Conservation (phyloP, 129 eudicot species). For the Flaveria sonorensis region DNA sequence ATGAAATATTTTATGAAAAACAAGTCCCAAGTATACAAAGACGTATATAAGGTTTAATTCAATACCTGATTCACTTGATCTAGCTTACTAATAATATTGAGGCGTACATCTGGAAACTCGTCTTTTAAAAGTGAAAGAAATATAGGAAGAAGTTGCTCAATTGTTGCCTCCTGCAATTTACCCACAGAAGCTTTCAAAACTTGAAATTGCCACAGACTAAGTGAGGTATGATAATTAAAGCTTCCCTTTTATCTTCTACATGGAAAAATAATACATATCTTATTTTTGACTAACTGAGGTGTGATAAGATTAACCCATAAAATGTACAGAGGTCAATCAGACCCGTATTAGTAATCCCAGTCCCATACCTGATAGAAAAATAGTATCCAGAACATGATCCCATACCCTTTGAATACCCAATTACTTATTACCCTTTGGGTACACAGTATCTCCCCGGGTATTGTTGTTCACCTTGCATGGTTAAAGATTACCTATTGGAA, state of each 20-base stretch:
- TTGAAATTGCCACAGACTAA: not conserved
- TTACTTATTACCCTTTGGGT: not conserved
- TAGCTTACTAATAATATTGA: slow-evolving; percentile 94
- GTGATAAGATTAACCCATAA: not conserved
- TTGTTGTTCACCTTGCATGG: too few species aligned
- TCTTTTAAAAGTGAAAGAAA: slow-evolving; percentile 94
- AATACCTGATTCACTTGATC: slow-evolving; percentile 99
- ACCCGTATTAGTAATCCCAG: not conserved
- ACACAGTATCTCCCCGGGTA: not conserved
- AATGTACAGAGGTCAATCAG: not conserved
- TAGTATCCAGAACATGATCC: not conserved
- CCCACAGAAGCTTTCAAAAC: not conserved
- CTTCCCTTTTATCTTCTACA: not conserved
- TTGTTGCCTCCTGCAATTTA: slow-evolving; percentile 90
- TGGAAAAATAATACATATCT: not conserved
- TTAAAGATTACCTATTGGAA: not conserved
- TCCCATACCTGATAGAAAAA: not conserved
- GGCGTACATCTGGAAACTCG: slow-evolving; percentile 98
- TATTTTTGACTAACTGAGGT: not conserved
- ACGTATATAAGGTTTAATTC: not conserved
- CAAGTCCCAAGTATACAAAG: not conserved
- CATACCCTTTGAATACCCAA: not conserved
- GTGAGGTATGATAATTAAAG: not conserved
- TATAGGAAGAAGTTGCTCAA: slow-evolving; percentile 97
- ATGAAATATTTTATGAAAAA: not conserved